A percentile compares a stretch with the other conserved stretches of the same genome.
phyloP scores from a whole-genome alignment of 306 rosid genomes.

The Quercus agrifolia region DNA sequence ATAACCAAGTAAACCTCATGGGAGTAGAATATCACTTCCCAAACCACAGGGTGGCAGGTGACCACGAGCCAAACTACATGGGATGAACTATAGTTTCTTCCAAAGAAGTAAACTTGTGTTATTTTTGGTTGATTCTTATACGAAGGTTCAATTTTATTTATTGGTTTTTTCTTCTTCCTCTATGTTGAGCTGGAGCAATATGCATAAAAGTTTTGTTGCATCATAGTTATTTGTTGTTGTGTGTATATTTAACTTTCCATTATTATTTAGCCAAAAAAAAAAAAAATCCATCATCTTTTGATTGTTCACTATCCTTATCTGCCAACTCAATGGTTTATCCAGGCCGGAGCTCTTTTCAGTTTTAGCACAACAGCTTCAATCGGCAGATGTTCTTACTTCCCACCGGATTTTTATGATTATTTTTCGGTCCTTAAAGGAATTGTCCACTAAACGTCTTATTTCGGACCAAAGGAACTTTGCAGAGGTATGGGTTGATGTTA shows the following conservation, averaged over 20 bases:
- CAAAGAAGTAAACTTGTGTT: not conserved
- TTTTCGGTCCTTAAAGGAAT: constrained; percentile 79
- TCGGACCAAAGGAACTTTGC: constrained; percentile 85
- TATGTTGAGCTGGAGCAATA: not conserved
- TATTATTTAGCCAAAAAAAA: too few relatives aligned
- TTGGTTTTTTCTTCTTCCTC: not conserved
- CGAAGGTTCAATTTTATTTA: not conserved
- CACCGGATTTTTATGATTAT: constrained; percentile 80
- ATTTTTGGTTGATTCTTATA: not conserved
- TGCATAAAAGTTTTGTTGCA: constrained; percentile 4
- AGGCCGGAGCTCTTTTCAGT: constrained; percentile 89
- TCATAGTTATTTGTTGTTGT: not conserved
- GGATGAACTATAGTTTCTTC: not conserved
- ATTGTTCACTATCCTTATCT: constrained; percentile 33
- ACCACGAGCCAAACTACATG: not conserved
- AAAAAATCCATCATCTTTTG: constrained; percentile 2
- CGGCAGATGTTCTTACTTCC: constrained; percentile 79
- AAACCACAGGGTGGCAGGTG: not conserved
- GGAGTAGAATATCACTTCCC: not conserved
- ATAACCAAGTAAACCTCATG: not conserved
- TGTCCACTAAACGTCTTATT: constrained; percentile 84
- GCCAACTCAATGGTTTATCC: constrained; percentile 42
- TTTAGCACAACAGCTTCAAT: constrained; percentile 82
- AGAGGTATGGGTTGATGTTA: constrained; percentile 49
- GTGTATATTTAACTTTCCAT: not conserved